Base-by-base conservation (phyloP, 202 grass and related monocot genomes). In the Bolboschoenoplectus hybrid region DNA sequence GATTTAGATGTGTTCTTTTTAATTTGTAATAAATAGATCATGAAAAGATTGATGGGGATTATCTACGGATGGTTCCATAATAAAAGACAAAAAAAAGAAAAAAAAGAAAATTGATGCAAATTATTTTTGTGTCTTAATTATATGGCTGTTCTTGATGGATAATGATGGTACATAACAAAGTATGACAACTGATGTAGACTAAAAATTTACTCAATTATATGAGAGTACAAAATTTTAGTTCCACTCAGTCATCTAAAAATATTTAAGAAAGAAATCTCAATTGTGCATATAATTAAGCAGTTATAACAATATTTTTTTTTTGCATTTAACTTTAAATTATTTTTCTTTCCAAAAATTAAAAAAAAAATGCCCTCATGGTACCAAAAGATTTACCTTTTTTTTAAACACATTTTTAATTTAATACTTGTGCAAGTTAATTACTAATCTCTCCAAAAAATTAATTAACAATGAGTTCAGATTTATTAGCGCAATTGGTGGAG, bases 401-500 rank as follows among this genome's bases (percentile, higher is more conserved):
- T 85, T 16, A 14, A 8, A 39, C 69, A 45, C 70, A 50, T 45
- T 75, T 16, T 71, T 1, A 26, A 26, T 26, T 26, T 26, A 26
- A 26, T 26, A 26, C 26, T 26, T 26, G 26, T 26, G 26, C 2
- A 41, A 38, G 32, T 62, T 51, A 47, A 85, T 66, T 44, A 61
- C 61, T 80, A 10, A 0, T 41, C 6, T 0, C 40, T 79, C 36
- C 38, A 13, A 14, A 40, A 84, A 67, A 65, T 39, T 26, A 26
- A 26, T 26, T 26, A 26, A 26, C 26, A 71, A 56, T 32, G 7
- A 56, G 35, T 17, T 43, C 17, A 47, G 9, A 67, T 81, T 46
- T 70, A 63, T 49, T 83, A 46, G 69, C 86, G 69, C 86, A 83
- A 82, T 72, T 82, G 80, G 86, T 87, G 86, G 79, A 83, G 55